Conservation (phyloP, 2,329 filamentous ascomycete genomes). For the Acephala macrosclerotiorum region DNA sequence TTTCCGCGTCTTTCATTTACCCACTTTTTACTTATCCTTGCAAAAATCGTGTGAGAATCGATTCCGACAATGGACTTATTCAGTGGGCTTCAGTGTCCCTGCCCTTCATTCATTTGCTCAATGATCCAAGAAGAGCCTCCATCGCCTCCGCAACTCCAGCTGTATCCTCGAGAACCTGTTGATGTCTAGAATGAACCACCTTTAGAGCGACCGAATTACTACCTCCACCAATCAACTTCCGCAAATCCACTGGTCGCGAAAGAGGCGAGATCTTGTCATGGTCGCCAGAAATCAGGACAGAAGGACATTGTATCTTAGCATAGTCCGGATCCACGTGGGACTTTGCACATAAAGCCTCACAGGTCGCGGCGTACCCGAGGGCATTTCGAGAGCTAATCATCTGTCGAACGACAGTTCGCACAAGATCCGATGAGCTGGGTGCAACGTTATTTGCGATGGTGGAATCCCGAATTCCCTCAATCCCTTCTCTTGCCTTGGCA, state of each 20-base stretch:
- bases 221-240: constrained; percentile 38
- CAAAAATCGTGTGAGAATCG: too few relatives aligned
- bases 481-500: constrained; percentile 40
- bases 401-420: constrained; percentile 37
- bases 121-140: constrained; percentile 13
- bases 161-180: constrained; percentile 71
- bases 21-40: too few relatives aligned
- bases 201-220: constrained; percentile 61
- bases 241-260: constrained; percentile 40
- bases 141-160: constrained; percentile 58
- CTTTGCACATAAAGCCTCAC: constrained; percentile 42
- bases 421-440: constrained; percentile 33
- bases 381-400: constrained; percentile 44
- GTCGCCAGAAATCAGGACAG: constrained; percentile 44
- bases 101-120: constrained; percentile 7
- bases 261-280: constrained; percentile 44
- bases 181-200: constrained; percentile 72
- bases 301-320: constrained; percentile 41
- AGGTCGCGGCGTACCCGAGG: constrained; percentile 45
- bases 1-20: too few relatives aligned
- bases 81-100: too few relatives aligned
- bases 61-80: too few relatives aligned
- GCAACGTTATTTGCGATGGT: constrained; percentile 44
- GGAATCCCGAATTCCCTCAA: constrained; percentile 40
- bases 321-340: constrained; percentile 45